phyloP scores from a whole-genome alignment of 2,329 filamentous ascomycete genomes.

The Botrytis medusae region DNA sequence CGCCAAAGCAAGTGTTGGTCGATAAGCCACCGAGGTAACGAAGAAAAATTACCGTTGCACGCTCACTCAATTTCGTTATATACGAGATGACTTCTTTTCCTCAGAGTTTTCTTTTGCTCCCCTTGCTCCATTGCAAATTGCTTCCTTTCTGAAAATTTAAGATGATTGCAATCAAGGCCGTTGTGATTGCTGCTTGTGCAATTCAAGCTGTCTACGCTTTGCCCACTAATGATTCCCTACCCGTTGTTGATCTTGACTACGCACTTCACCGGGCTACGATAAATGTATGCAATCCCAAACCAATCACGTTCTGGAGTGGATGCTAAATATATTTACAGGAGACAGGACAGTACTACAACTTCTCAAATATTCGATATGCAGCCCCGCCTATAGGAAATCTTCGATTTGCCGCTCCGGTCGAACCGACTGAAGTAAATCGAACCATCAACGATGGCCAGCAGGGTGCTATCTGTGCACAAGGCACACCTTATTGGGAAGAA shows the following conservation, averaged over 20 bases:
- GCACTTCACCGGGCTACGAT: slow-evolving; percentile 36
- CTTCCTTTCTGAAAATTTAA: slow-evolving; percentile 6
- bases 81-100: not conserved
- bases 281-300: slow-evolving; percentile 31
- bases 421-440: slow-evolving; percentile 37
- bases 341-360: slow-evolving; percentile 42
- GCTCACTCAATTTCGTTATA: not conserved
- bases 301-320: not conserved
- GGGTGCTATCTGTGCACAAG: slow-evolving; percentile 31
- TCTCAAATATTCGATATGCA: slow-evolving; percentile 48
- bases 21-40: not conserved
- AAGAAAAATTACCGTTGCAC: not conserved
- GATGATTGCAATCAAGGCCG: slow-evolving; percentile 11
- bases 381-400: slow-evolving; percentile 46
- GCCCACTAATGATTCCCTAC: slow-evolving; percentile 23
- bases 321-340: slow-evolving; percentile 29
- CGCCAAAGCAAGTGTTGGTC: not conserved
- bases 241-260: slow-evolving; percentile 39
- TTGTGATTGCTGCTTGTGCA: slow-evolving; percentile 8
- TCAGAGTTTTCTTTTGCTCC: not conserved
- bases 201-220: slow-evolving; percentile 8
- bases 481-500: slow-evolving; percentile 25
- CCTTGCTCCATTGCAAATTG: not conserved
- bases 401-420: slow-evolving; percentile 46
- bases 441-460: slow-evolving; percentile 37